Evolutionary conservation across 768 basidiomycete species (phyloP), one percentile per base, ranked within the genome.

Genomic region (Termitomyces sp.): DNA sequence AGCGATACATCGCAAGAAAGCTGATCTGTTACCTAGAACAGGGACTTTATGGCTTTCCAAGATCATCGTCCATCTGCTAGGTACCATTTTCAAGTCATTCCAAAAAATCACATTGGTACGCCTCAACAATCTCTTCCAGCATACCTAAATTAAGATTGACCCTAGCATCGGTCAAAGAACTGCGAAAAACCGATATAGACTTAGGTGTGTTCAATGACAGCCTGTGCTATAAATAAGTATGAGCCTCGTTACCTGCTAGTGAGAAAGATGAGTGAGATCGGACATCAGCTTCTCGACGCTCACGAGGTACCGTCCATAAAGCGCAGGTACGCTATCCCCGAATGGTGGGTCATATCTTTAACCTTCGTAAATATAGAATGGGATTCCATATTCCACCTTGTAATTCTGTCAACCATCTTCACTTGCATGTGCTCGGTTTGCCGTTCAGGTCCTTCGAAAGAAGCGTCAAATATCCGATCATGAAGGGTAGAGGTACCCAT

Each of bases 381-480:
- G 89, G 90, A 1, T 92, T 91, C 64, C 89, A 92, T 65, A 87
- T 91, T 53, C 86, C 89, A 0, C 90, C 90, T 0, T 89, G 87
- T 68, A 85, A 81, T 56, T 85, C 83, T 35, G 77, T 91, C 5
- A 65, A 82, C 37, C 89, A 92, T 65, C 73, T 92, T 15, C 90
- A 91, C 66, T 69, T 92, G 40, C 90, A 91, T 64, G 81, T 86
- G 23, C 85, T 87, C 47, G 83, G 73, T 4, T 66, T 89, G 51
- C 90, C 90, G 0, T 89, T 87, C 72, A 74, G 67, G 19, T 78
- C 80, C 0, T 42, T 54, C 3, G 42, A 64, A 8, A 67, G 67
- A 5, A 63, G 68, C 12, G 52, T 71, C 30, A 81, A 82, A 64
- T 91, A 86, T 63, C 82, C 75, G 4, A 66, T 80, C 28, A 64